phyloP scores from a whole-genome alignment of 305 asterid genomes.

The Coffea humblotiana region DNA sequence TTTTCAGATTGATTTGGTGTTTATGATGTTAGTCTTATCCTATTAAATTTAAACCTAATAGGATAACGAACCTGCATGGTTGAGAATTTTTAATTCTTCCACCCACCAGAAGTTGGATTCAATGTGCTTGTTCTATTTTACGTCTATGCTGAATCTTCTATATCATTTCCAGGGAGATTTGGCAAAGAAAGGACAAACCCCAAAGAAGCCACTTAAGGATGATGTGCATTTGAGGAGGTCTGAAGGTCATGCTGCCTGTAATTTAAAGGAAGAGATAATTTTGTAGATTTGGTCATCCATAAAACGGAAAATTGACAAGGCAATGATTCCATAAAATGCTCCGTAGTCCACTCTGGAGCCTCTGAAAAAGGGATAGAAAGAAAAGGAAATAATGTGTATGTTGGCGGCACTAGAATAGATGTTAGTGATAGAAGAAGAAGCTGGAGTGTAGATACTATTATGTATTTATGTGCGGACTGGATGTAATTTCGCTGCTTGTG shows the following conservation, averaged over 20 bases:
- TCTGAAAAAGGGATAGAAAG: too few relatives aligned
- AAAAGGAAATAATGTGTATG: not conserved
- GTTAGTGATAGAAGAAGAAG: not conserved
- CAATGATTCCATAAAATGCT: not conserved
- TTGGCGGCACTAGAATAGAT: not conserved
- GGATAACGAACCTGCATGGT: too few relatives aligned
- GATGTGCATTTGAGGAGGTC: not conserved
- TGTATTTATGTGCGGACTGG: not conserved
- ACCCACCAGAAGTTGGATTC: not conserved
- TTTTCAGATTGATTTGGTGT: not conserved
- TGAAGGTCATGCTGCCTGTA: not conserved
- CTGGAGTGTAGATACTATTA: not conserved
- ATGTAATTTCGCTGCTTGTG: not conserved
- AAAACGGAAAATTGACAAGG: not conserved
- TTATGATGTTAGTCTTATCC: not conserved
- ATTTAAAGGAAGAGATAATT: not conserved
- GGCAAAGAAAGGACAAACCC: constrained; percentile 9
- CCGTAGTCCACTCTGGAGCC: not conserved
- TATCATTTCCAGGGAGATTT: constrained; percentile 11
- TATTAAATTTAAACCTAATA: not conserved
- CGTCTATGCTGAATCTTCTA: not conserved
- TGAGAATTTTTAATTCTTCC: not conserved
- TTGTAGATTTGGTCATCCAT: not conserved
- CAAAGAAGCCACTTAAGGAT: constrained; percentile 10
- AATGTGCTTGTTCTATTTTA: not conserved